Base-by-base conservation (phyloP, 1,284 basidiomycete species). In the Cutaneotrichosporon cavernicola region DNA sequence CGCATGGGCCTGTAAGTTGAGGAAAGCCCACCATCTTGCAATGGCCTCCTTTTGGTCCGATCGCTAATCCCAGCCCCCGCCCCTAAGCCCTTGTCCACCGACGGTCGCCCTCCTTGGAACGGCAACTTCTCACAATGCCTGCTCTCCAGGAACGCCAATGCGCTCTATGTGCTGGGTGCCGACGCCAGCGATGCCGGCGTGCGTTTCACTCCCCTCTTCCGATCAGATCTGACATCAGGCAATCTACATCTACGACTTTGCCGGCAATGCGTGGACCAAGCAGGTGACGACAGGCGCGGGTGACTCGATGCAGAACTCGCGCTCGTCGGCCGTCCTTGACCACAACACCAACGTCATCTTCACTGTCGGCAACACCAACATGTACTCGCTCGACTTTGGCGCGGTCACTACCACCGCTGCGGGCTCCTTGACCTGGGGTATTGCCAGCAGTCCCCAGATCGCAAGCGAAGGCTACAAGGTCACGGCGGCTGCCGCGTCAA, bases 281-380 rank as follows among this genome's bases (percentile, higher is more conserved):
- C 79, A 81, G 67, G 58, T 69, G 10, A 81, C 80, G 18, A 68
- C 77, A 11, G 72, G 72, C 7, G 70, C 69, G 4, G 78, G 78
- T 6, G 56, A 72, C 13, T 64, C 73, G 38, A 61, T 76, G 13
- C 72, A 73, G 36, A 71, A 72, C 62, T 74, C 77, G 43, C 75
- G 79, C 63, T 79, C 77, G 5, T 69, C 77, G 14, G 73, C 89
- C 32, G 87, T 93, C 66, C 85, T 94, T 47, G 92, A 95, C 80
- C 91, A 93, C 71, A 91, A 94, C 79, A 94, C 91, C 60, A 92
- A 92, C 67, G 86, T 88, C 65, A 88, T 93, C 81, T 92, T 76
- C 74, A 74, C 78, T 26, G 68, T 78, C 40, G 69, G 60, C 2
- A 69, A 73, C n/a, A 51, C 58, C n/a, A 60, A 66, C 47, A 53